These are phyloP conservation scores for Malassezia caprae DNA, from an alignment of 1,284 basidiomycete genomes.

Conservation along the genomic window DNA sequence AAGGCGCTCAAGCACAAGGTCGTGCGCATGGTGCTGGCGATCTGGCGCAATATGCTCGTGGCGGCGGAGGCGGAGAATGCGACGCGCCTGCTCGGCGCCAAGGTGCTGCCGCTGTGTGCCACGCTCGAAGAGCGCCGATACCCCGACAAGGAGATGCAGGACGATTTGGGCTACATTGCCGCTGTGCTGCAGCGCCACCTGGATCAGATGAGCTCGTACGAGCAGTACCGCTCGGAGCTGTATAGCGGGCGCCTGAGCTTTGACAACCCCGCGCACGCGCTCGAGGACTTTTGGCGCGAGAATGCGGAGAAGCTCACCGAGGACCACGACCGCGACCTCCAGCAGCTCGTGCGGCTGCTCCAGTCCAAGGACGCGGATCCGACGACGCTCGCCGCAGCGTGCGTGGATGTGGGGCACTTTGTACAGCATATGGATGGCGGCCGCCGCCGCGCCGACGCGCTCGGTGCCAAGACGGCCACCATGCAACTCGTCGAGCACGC, in stretches of 20 bases:
- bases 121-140: slow-evolving; percentile 77
- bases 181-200: slow-evolving; percentile 71
- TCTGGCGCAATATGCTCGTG: slow-evolving; percentile 70
- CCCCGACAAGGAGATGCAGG: slow-evolving; percentile 77
- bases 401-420: slow-evolving; percentile 40
- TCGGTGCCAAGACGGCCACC: slow-evolving; percentile 76
- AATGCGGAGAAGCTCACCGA: slow-evolving; percentile 75
- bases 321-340: slow-evolving; percentile 80
- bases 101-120: slow-evolving; percentile 73
- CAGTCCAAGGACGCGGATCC: slow-evolving; percentile 22
- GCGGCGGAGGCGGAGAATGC: slow-evolving; percentile 74
- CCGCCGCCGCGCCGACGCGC: slow-evolving; percentile 58
- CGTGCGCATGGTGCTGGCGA: slow-evolving; percentile 83
- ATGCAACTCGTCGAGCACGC: slow-evolving; percentile 90
- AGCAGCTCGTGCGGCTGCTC: slow-evolving; percentile 67
- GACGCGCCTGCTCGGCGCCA: slow-evolving; percentile 80
- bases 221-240: slow-evolving; percentile 87
- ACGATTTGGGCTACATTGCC: slow-evolving; percentile 75
- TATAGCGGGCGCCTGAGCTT: slow-evolving; percentile 80
- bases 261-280: slow-evolving; percentile 80
- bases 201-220: slow-evolving; percentile 84
- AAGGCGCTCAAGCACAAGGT: slow-evolving; percentile 94
- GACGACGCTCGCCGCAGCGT: slow-evolving; percentile 35
- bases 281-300: slow-evolving; percentile 95
- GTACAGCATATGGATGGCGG: slow-evolving; percentile 36